phyloP scores from a whole-genome alignment of 768 basidiomycete genomes.

The Lactarius akahatsu region DNA sequence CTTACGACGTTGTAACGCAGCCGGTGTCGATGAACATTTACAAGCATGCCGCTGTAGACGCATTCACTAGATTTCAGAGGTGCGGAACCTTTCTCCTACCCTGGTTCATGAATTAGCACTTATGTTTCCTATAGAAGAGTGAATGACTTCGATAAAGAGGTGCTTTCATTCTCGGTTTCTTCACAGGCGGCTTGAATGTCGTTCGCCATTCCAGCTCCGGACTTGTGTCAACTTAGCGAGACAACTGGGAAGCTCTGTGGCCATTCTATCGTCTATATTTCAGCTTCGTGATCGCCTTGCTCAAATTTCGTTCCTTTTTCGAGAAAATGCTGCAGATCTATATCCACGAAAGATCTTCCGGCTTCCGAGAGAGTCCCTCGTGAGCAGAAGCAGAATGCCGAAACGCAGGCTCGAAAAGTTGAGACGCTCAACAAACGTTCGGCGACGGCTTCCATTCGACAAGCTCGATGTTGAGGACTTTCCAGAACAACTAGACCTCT shows the following conservation, averaged over 20 bases:
- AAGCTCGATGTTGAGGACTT: slow-evolving; percentile 1
- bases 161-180: slow-evolving; percentile 31
- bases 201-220: slow-evolving; percentile 48
- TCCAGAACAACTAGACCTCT: slow-evolving; percentile 48
- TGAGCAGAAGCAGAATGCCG: slow-evolving; percentile 35
- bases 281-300: slow-evolving; percentile 39
- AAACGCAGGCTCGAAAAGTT: background rate
- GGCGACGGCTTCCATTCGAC: background rate
- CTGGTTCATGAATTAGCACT: background rate
- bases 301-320: slow-evolving; percentile 66
- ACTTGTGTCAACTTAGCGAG: slow-evolving; percentile 74
- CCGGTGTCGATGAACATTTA: background rate
- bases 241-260: slow-evolving; percentile 72
- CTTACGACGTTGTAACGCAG: background rate
- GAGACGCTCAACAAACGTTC: background rate
- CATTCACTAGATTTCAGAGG: background rate
- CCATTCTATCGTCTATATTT: slow-evolving; percentile 53
- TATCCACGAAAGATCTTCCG: no score
- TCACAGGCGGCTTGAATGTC: slow-evolving; percentile 3
- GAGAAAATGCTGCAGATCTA: slow-evolving; percentile 36
- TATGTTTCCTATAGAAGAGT: background rate
- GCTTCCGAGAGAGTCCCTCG: slow-evolving; percentile 31
- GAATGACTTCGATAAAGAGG: background rate
- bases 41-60: background rate
- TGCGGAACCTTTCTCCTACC: background rate